phyloP scores from a whole-genome alignment of 441 rosid species.

The Corymbia citriodora region DNA sequence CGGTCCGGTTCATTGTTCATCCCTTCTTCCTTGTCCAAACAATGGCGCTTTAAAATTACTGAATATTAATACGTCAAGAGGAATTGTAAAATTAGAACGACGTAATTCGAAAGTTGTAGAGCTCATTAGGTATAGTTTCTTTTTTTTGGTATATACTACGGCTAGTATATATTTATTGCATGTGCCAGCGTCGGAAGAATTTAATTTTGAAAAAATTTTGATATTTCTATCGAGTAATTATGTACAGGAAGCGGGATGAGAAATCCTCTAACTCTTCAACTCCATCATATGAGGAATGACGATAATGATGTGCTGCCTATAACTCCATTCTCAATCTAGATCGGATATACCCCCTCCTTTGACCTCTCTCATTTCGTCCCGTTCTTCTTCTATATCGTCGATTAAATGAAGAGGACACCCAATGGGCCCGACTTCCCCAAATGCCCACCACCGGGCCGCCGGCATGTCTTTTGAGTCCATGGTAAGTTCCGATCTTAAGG shows the following conservation, averaged over 20 bases:
- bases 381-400: background rate
- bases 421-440: background rate
- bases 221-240: background rate
- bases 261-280: background rate
- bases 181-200: too few species aligned
- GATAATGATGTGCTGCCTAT: accelerated
- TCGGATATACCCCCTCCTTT: background rate
- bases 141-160: too few species aligned
- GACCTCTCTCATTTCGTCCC: background rate
- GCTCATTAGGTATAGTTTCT: background rate
- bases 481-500: background rate
- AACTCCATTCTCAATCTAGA: accelerated
- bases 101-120: background rate
- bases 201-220: too few species aligned
- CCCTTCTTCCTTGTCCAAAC: background rate
- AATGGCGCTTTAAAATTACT: too few species aligned
- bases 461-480: accelerated
- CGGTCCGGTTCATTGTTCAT: background rate
- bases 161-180: too few species aligned
- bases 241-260: background rate
- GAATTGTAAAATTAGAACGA: background rate
- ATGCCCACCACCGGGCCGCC: accelerated
- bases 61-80: background rate
- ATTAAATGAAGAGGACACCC: background rate
- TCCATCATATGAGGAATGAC: background rate